Conservation (phyloP, 139 green algal genomes). For the Coelastrella sp. region DNA sequence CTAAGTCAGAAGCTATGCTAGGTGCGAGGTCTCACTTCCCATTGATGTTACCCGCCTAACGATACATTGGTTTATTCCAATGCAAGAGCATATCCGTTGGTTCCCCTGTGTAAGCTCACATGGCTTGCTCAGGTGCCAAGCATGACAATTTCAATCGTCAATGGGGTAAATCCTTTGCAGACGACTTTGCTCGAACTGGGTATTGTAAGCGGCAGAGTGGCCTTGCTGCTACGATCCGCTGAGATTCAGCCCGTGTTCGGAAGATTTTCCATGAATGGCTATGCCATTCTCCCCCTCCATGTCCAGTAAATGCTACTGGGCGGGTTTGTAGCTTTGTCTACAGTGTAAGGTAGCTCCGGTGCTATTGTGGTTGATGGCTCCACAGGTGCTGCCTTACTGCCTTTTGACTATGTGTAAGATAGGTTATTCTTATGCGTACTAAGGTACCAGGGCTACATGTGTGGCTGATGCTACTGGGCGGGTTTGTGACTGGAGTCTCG, state of each 20-base stretch:
- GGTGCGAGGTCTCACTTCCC: constrained; percentile 59
- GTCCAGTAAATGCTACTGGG: constrained; percentile 24
- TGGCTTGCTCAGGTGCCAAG: constrained; percentile 47
- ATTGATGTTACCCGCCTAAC: constrained; percentile 69
- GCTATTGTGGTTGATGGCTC: no score
- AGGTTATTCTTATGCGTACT: no score
- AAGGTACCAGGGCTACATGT: no score
- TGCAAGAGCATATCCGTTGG: constrained; percentile 77
- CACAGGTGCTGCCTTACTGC: no score
- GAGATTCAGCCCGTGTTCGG: constrained; percentile 82
- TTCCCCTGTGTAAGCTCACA: constrained; percentile 59
- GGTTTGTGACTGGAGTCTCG: background rate
- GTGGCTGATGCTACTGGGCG: background rate
- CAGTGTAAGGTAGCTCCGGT: background rate
- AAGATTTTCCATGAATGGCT: constrained; percentile 63
- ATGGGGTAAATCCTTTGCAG: constrained; percentile 89
- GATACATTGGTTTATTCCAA: constrained; percentile 75
- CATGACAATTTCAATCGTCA: constrained; percentile 80
- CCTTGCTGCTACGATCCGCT: constrained; percentile 89
- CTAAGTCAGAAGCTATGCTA: constrained; percentile 65
- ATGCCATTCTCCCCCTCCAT: constrained; percentile 22
- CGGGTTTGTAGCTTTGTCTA: background rate
- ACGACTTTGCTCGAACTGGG: constrained; percentile 86
- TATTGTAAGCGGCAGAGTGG: constrained; percentile 91
- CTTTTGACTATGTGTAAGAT: no score